phyloP scores from a whole-genome alignment of 2,329 filamentous ascomycete species.

The Penicillium oxalicum region DNA sequence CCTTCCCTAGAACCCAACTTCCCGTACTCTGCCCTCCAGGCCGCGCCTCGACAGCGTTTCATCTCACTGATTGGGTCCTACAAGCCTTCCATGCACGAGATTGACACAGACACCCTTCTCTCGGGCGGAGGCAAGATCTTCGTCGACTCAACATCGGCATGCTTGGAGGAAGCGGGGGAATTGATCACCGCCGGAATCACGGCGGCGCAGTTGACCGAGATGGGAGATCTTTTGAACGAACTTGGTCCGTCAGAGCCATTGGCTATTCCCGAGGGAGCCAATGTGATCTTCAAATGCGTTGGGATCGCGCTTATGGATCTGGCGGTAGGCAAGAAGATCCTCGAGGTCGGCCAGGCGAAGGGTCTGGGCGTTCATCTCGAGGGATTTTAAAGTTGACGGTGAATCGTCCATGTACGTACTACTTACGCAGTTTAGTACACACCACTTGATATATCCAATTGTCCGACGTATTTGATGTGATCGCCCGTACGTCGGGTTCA shows the following conservation, averaged over 20 bases:
- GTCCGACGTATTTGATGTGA: too few relatives aligned
- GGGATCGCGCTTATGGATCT: slow-evolving; percentile 49
- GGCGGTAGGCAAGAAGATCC: slow-evolving; percentile 39
- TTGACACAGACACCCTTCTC: slow-evolving; percentile 42
- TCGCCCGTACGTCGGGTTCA: too few relatives aligned
- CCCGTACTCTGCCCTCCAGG: slow-evolving; percentile 30
- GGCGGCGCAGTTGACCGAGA: slow-evolving; percentile 37
- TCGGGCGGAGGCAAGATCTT: slow-evolving; percentile 61
- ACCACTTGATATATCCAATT: too few relatives aligned
- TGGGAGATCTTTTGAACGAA: slow-evolving; percentile 35
- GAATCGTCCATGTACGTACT: background rate
- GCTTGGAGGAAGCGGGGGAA: slow-evolving; percentile 44
- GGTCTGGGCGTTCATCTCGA: slow-evolving; percentile 32
- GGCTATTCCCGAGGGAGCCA: slow-evolving; percentile 28
- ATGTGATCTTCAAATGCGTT: slow-evolving; percentile 48
- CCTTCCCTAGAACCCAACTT: slow-evolving; percentile 44
- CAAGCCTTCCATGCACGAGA: slow-evolving; percentile 49
- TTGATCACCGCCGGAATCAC: slow-evolving; percentile 37
- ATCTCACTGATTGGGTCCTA: slow-evolving; percentile 51
- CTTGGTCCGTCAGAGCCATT: slow-evolving; percentile 14
- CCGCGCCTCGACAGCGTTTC: slow-evolving; percentile 37
- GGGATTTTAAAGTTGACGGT: slow-evolving; percentile 26
- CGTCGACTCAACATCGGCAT: slow-evolving; percentile 53
- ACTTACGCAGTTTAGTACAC: too few relatives aligned
- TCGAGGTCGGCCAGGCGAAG: slow-evolving; percentile 31